Percentiles rank a stretch among this genome's conserved stretches.
phyloP scores from a whole-genome alignment of 1,284 basidiomycete genomes.

The Sporisorium iseilematis-ciliati region DNA sequence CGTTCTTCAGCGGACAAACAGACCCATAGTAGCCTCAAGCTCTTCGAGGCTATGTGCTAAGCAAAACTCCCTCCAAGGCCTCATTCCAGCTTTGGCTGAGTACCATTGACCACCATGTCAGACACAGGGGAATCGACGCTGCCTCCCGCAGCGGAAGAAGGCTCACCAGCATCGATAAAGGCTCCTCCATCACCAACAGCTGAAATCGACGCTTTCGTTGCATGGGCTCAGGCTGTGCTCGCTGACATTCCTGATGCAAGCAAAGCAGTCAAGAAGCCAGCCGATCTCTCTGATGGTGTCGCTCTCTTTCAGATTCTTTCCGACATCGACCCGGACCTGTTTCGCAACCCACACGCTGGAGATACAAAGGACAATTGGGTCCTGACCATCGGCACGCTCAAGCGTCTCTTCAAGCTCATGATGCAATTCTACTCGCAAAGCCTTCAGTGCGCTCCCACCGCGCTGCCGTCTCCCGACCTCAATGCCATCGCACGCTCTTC shows the following conservation, averaged over 20 bases:
- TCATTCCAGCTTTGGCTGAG: background rate
- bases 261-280: constrained; percentile 17
- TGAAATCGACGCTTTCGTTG: constrained; percentile 49
- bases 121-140: constrained; percentile 8
- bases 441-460: constrained; percentile 35
- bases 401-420: constrained; percentile 85
- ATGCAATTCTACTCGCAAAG: constrained; percentile 76
- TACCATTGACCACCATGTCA: constrained; percentile 16
- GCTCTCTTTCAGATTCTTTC: constrained; percentile 59
- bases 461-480: constrained; percentile 55
- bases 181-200: constrained; percentile 10
- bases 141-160: background rate
- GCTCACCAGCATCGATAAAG: constrained; percentile 11
- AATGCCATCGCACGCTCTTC: constrained; percentile 79
- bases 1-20: background rate
- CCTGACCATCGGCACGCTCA: constrained; percentile 83
- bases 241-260: constrained; percentile 19
- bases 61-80: background rate
- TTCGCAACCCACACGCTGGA: constrained; percentile 70
- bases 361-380: constrained; percentile 83
- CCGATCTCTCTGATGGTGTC: constrained; percentile 59
- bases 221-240: constrained; percentile 51
- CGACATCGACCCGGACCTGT: constrained; percentile 79
- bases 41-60: background rate
- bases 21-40: background rate